A percentile compares a stretch with the other conserved stretches of the same genome.
Evolutionary conservation across 1,284 basidiomycete genomes (phyloP).

Genomic region (Afroboletus lepidellus): DNA sequence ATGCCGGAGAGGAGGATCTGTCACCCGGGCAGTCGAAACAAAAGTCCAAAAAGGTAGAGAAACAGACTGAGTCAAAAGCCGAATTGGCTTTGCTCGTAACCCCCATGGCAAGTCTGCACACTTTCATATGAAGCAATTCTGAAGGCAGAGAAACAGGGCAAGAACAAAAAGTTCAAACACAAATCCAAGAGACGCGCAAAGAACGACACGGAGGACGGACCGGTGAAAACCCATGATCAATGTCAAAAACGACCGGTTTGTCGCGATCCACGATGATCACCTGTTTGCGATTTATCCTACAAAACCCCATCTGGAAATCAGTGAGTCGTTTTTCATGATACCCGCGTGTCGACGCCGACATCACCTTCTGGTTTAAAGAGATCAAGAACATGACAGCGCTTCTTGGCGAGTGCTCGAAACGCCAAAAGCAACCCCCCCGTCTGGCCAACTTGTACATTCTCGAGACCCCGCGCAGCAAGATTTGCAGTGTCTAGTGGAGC

Average conservation of each 20-base stretch:
- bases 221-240: slow-evolving; percentile 74
- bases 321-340: slow-evolving; percentile 49
- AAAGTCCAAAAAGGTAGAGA: slow-evolving; percentile 18
- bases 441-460: slow-evolving; percentile 8
- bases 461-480: slow-evolving; percentile 8
- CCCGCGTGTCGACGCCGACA: not conserved
- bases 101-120: slow-evolving; percentile 63
- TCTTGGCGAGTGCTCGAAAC: slow-evolving; percentile 68
- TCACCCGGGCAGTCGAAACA: slow-evolving; percentile 24
- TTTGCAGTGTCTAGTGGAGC: slow-evolving; percentile 73
- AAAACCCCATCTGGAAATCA: too few relatives aligned
- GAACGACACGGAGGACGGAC: slow-evolving; percentile 43
- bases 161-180: slow-evolving; percentile 44
- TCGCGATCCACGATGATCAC: slow-evolving; percentile 85
- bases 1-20: slow-evolving; percentile 48
- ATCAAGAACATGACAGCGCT: slow-evolving; percentile 36
- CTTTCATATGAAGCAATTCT: slow-evolving; percentile 90
- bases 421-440: slow-evolving; percentile 42
- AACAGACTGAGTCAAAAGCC: slow-evolving; percentile 38
- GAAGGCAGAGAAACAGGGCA: slow-evolving; percentile 79
- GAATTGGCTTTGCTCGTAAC: slow-evolving; percentile 65
- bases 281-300: slow-evolving; percentile 95
- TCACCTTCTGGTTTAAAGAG: not conserved
- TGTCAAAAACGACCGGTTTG: slow-evolving; percentile 87
- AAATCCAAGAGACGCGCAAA: slow-evolving; percentile 44